Base-by-base conservation (phyloP, 257 asterid species). In the Ballota nigra region DNA sequence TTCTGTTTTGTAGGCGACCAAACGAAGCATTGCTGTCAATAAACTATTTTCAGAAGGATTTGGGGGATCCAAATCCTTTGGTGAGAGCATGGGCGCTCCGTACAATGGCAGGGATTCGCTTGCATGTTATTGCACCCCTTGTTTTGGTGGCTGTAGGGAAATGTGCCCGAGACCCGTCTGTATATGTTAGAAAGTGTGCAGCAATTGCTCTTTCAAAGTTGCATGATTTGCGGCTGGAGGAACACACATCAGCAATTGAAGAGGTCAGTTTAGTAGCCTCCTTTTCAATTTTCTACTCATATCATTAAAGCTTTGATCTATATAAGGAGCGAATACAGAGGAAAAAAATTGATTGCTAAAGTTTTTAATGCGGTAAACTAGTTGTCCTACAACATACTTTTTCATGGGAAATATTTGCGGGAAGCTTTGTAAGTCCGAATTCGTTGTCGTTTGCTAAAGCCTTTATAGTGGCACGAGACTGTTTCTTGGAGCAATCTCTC, bases 41-140 rank as follows among this genome's bases (percentile, higher is more conserved):
- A 80, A 91, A 95, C 78, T 89, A 61, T 85, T 95, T 95, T 74
- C 99, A 95, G 86, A 95, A 92, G 89, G 98, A 95, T 85, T 81
- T 91, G 78, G 98, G 96, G 67, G 98, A 95, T 78, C 82, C 93
- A 2, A 92, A 95, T 73, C 96, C 99, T 22, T 76, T 95, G 81
- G 99, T 92, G 74, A 79, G 99, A 82, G 99, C 98, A 10, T 82
- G 93, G 91, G 97, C 99, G 4, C 95, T 91, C 57, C 97, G 99
- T 20, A 88, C 99, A 40, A 89, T 94, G 98, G 99, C 99, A 24
- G 99, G 99, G 68, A 95, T 95, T 56, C 96, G 99, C 68, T 78
- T 95, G 69, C 97, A 91, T 79, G 93, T 76, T 63, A 89, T 88
- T 83, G 93, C 98, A 13, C 89, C 95, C 10, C 84, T 91, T 74